Evolutionary conservation across 2,329 filamentous ascomycete species (phyloP), one percentile per base, ranked within the genome.

Genomic region (Rugonectria rugulosa): DNA sequence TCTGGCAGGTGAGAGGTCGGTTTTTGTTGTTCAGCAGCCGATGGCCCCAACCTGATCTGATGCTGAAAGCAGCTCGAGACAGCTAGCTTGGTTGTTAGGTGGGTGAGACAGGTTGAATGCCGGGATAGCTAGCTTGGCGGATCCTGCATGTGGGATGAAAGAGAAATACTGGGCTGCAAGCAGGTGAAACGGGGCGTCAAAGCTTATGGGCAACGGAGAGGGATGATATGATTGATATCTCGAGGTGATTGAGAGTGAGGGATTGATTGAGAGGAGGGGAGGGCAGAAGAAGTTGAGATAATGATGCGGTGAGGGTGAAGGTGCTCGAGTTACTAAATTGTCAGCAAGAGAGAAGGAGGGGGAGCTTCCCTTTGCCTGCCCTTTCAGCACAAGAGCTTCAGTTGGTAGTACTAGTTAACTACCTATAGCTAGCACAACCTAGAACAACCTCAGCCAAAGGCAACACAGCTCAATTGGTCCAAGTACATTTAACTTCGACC

Each of bases 31-130:
- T 19, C 21, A 42, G 15, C 37, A 34, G n/a, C 19, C 23, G 37
- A 27, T 15, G 32, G 29, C 20, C 38, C 43, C 32, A 27, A 45
- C 40, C 31, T 21, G 45, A 36, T 48, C 34, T 17, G 52, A 40
- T 37, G 38, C 52, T 32, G 40, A 32, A 55, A 34, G 44, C 52
- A 49, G 45, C 31, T 50, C 15, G 37, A 15, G 46, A 31, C n/a
- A 32, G 27, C 40, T 42, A 29, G 24, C 23, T 42, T 29, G 47
- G 29, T 52, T 27, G 34, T 37, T 19, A 15, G 31, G 45, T 45
- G 52, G 52, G 52, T 38, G 40, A 55, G 52, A 55, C 52, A 51
- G 34, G 34, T 40, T 32, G 15, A 44, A 26, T 41, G 21, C 52
- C 26, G 45, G 38, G 45, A 46, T 32, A 55, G 52, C 52, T 45